A percentile compares a stretch with the other conserved stretches of the same genome.
These are phyloP conservation scores for Fusarium chaquense DNA, from an alignment of 2,329 filamentous ascomycete species.

Conservation along the genomic window DNA sequence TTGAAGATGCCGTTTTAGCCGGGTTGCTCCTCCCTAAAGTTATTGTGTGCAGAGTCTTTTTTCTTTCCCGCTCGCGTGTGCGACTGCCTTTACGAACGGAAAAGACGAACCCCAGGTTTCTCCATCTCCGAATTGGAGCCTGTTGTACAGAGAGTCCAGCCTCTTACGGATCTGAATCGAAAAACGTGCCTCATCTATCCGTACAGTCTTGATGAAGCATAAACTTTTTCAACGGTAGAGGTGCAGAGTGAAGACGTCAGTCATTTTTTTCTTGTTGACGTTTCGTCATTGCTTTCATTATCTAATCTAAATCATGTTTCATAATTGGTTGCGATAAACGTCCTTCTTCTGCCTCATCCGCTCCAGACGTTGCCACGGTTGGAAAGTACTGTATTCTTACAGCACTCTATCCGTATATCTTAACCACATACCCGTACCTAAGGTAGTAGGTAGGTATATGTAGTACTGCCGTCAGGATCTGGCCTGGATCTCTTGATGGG, in stretches of 20 bases:
- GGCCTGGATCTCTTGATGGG: constrained; percentile 42
- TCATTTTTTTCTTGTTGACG: background rate
- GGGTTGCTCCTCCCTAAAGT: constrained; percentile 9
- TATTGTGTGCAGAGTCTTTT: background rate
- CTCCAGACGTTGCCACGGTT: background rate
- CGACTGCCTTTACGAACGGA: constrained; percentile 16
- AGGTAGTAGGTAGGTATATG: no score
- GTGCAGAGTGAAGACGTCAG: constrained; percentile 23
- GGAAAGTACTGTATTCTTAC: background rate
- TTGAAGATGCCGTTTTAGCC: constrained; percentile 44
- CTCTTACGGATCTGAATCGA: constrained; percentile 6
- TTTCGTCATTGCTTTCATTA: constrained; percentile 8
- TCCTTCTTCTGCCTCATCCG: background rate
- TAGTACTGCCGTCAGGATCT: constrained; percentile 30
- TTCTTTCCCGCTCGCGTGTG: constrained; percentile 24
- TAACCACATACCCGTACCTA: background rate
- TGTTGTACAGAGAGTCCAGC: constrained; percentile 1
- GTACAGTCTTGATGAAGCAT: background rate
- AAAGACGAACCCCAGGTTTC: constrained; percentile 25
- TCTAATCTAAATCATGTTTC: background rate
- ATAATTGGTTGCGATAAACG: background rate
- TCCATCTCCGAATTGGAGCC: constrained; percentile 19
- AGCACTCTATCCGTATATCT: background rate
- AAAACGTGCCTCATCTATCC: constrained; percentile 27
- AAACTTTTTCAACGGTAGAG: background rate